Evolutionary conservation across 2,329 filamentous ascomycete genomes (phyloP).

Genomic region (Coniochaeta ligniaria): DNA sequence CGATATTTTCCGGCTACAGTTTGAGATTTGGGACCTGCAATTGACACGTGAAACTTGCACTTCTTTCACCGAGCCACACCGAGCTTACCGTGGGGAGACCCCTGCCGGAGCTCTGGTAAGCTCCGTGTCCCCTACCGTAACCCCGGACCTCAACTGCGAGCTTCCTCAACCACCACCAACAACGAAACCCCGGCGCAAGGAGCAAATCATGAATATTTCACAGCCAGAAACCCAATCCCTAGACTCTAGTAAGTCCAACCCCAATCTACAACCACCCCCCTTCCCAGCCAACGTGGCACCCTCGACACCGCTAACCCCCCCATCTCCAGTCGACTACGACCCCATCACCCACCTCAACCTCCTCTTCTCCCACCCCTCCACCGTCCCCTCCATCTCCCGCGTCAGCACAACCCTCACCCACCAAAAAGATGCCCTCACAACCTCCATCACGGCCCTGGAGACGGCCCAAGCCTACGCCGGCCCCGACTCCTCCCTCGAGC

Average conservation of each 20-base stretch:
- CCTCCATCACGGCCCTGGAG: constrained; percentile 66
- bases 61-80: neutral
- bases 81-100: neutral
- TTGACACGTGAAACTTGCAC: neutral
- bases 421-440: constrained; percentile 77
- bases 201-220: constrained; percentile 1
- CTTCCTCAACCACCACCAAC: neutral
- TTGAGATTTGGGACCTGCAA: neutral
- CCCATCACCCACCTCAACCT: constrained; percentile 88
- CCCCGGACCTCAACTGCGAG: neutral
- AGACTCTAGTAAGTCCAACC: neutral
- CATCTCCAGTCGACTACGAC: constrained; percentile 64
- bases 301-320: neutral
- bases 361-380: constrained; percentile 84
- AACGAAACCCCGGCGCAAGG: neutral
- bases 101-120: neutral
- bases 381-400: constrained; percentile 67
- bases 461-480: constrained; percentile 70
- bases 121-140: neutral
- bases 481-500: constrained; percentile 78
- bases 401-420: constrained; percentile 67
- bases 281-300: neutral
- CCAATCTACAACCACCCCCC: neutral
- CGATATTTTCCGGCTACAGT: neutral
- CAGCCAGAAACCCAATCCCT: neutral